Evolutionary conservation across 2,329 filamentous ascomycete genomes (phyloP).

Genomic region (Biscogniauxia sp.): DNA sequence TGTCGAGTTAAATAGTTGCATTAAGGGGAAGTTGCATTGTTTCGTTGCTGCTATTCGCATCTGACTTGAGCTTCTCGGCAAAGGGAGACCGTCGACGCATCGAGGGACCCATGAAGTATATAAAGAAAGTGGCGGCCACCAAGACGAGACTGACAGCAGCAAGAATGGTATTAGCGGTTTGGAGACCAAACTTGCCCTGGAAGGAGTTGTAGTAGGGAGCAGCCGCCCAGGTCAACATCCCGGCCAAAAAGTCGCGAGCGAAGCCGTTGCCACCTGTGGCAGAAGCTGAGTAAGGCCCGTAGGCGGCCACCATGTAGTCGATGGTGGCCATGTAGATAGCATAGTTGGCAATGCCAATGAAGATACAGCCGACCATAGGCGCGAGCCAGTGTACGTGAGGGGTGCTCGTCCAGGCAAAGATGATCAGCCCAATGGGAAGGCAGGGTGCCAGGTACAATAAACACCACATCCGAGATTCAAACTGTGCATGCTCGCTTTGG

Average conservation of each 20-base stretch:
- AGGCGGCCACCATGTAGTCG: slow-evolving; percentile 67
- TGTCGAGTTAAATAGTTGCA: neutral
- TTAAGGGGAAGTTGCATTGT: neutral
- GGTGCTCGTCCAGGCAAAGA: slow-evolving; percentile 61
- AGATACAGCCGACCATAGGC: slow-evolving; percentile 56
- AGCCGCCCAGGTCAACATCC: slow-evolving; percentile 60
- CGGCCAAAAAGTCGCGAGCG: slow-evolving; percentile 62
- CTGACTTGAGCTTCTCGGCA: slow-evolving; percentile 42
- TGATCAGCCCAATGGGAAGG: slow-evolving; percentile 58
- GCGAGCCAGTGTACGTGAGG: slow-evolving; percentile 58
- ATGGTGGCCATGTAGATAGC: slow-evolving; percentile 65
- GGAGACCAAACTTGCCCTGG: slow-evolving; percentile 41
- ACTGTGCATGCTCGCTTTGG: slow-evolving; percentile 55
- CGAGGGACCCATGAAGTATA: slow-evolving; percentile 54
- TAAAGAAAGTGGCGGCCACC: slow-evolving; percentile 51
- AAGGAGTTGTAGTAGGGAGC: slow-evolving; percentile 53
- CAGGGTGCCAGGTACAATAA: slow-evolving; percentile 59
- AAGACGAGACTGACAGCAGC: slow-evolving; percentile 49
- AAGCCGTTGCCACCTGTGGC: slow-evolving; percentile 68
- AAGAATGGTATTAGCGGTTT: slow-evolving; percentile 53
- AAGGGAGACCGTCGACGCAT: slow-evolving; percentile 52
- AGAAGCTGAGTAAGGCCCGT: slow-evolving; percentile 63
- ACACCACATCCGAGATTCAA: slow-evolving; percentile 59
- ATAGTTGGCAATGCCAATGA: slow-evolving; percentile 64
- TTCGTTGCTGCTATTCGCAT: neutral